Evolutionary conservation across 2,329 filamentous ascomycete species (phyloP).

Genomic region (Fusarium napiforme): DNA sequence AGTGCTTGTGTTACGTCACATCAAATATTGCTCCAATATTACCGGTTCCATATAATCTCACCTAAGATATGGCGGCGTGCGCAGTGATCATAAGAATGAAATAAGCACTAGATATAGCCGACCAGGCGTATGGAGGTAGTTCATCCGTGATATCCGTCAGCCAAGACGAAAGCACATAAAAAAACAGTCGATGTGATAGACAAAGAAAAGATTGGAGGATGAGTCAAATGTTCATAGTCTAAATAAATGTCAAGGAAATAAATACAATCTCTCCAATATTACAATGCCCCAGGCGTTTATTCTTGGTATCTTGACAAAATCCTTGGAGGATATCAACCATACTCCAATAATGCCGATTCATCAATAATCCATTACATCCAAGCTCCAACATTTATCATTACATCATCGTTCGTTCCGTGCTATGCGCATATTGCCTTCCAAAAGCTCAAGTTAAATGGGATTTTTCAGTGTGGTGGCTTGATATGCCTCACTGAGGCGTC

Average conservation of each 20-base stretch:
- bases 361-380: not conserved
- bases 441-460: no score
- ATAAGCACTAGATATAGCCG: not conserved
- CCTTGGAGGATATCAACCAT: not conserved
- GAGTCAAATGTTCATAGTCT: not conserved
- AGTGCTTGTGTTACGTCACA: not conserved
- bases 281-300: fast-evolving
- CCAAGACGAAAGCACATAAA: no score
- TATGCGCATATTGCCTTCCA: no score
- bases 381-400: fast-evolving
- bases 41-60: not conserved
- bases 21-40: not conserved
- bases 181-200: not conserved
- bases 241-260: no score
- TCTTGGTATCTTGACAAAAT: not conserved
- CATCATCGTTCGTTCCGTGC: not conserved
- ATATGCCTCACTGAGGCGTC: no score
- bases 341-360: not conserved
- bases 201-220: not conserved
- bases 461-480: no score
- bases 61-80: not conserved
- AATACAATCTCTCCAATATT: no score
- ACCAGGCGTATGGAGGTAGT: fast-evolving
- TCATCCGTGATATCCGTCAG: not conserved
- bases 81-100: not conserved